phyloP scores from a whole-genome alignment of 2,329 filamentous ascomycete genomes.

The Pezicula neosporulosa region DNA sequence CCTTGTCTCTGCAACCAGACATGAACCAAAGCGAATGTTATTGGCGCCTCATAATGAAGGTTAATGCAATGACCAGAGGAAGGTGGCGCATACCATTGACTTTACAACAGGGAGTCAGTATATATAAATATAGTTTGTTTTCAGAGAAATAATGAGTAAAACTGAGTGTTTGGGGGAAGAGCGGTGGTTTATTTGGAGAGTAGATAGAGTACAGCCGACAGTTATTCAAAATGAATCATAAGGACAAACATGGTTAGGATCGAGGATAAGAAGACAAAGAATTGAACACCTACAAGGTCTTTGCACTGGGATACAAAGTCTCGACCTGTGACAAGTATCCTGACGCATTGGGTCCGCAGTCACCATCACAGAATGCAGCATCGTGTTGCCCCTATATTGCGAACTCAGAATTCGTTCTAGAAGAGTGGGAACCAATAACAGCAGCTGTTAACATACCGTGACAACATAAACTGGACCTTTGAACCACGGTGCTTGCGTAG shows the following conservation, averaged over 20 bases:
- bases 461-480: constrained; percentile 9
- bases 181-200: no score
- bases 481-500: constrained; percentile 3
- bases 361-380: constrained; percentile 8
- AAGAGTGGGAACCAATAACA: no score
- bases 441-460: background rate
- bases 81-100: constrained; percentile 1
- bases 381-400: constrained; percentile 9
- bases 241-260: no score
- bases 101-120: no score
- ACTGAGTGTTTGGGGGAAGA: no score
- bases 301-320: constrained; percentile 1
- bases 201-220: no score
- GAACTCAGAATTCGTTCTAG: no score
- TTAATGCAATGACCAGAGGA: constrained; percentile 10
- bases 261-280: no score
- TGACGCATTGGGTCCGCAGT: background rate
- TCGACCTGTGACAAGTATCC: background rate
- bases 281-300: background rate
- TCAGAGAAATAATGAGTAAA: no score
- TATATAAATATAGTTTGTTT: no score
- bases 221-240: no score
- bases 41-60: constrained; percentile 6
- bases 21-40: constrained; percentile 3
- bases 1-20: constrained; percentile 4